Evolutionary conservation across 2,329 filamentous ascomycete genomes (phyloP).

Genomic region (Penicillium palitans): DNA sequence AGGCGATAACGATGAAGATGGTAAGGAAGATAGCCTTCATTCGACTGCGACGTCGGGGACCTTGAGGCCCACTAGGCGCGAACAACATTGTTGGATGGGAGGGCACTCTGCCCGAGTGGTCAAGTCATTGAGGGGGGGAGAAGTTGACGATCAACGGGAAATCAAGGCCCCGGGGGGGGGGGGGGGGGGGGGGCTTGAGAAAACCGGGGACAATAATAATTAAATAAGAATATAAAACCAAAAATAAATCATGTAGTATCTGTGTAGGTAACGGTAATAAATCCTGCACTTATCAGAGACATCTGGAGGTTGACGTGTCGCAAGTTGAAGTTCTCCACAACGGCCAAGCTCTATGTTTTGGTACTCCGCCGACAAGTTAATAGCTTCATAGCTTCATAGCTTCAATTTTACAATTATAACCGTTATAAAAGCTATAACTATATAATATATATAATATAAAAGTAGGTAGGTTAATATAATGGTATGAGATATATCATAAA

Average conservation of each 20-base stretch:
- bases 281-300: neutral
- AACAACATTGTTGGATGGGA: slow-evolving; percentile 33
- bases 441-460: neutral
- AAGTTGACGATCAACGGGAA: neutral
- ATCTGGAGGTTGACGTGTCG: neutral
- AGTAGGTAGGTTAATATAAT: neutral
- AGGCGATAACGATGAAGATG: slow-evolving; percentile 34
- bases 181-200: neutral
- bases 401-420: neutral
- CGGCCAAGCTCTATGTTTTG: neutral
- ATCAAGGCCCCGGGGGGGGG: neutral
- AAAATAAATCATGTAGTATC: neutral
- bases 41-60: slow-evolving; percentile 37
- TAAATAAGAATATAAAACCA: no score
- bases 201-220: neutral
- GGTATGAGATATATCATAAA: neutral
- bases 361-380: neutral
- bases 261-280: neutral
- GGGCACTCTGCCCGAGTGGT: slow-evolving; percentile 17
- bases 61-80: slow-evolving; percentile 35
- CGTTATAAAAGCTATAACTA: neutral
- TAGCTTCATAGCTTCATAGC: neutral
- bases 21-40: slow-evolving; percentile 38
- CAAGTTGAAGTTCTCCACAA: slow-evolving; percentile 2
- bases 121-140: slow-evolving; percentile 15